These are phyloP conservation scores for Thermoascus crustaceus DNA, from an alignment of 2,329 filamentous ascomycete species.

Conservation along the genomic window DNA sequence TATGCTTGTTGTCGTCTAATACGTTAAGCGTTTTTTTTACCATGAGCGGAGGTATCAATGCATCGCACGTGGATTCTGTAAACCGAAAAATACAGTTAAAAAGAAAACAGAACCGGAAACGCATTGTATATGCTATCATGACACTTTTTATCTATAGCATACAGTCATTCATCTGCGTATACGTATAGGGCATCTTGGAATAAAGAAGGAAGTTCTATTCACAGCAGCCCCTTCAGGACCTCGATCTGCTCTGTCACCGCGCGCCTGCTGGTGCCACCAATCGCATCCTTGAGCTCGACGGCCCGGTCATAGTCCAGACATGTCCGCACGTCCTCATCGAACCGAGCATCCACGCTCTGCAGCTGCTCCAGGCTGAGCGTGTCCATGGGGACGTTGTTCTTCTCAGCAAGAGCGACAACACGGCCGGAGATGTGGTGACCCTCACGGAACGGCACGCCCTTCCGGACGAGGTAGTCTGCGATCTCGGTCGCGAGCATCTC, in stretches of 20 bases:
- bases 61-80: too few relatives aligned
- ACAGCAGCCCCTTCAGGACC: conserved; percentile 49
- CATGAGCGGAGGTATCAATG: too few relatives aligned
- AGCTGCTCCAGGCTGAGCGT: conserved; percentile 59
- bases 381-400: conserved; percentile 59
- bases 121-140: too few relatives aligned
- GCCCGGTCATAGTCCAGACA: conserved; percentile 75
- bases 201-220: too few relatives aligned
- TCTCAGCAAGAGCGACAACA: conserved; percentile 64
- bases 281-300: conserved; percentile 69
- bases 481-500: conserved; percentile 67
- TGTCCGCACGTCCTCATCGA: conserved; percentile 61
- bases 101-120: too few relatives aligned
- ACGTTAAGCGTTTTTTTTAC: too few relatives aligned
- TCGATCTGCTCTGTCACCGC: conserved; percentile 63
- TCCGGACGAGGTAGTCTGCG: conserved; percentile 41
- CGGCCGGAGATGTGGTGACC: conserved; percentile 70
- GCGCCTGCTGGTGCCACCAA: conserved; percentile 68
- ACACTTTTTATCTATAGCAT: too few relatives aligned
- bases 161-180: too few relatives aligned
- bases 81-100: too few relatives aligned
- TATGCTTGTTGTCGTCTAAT: too few relatives aligned
- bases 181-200: too few relatives aligned
- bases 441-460: conserved; percentile 65
- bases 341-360: conserved; percentile 58